Evolutionary conservation across 352 stramenopile genomes (phyloP), one percentile per base, ranked within the genome.

Genomic region (Phytopythium vexans): DNA sequence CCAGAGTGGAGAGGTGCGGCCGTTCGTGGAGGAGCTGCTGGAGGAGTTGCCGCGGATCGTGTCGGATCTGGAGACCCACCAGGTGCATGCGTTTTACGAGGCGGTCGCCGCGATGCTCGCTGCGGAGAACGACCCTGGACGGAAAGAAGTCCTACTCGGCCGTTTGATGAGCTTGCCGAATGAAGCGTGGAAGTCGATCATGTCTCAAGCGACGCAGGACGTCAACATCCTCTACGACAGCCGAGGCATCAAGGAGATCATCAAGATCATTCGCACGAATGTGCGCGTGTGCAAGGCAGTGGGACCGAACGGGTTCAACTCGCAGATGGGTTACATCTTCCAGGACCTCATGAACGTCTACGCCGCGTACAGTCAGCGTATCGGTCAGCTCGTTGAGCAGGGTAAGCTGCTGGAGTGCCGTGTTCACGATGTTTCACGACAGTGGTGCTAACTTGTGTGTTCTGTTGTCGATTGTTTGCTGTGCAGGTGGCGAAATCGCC

Each of bases 11-110:
- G 96, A 99, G 70, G 65, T 66, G 31, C 68, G 79, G 36, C 96
- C 97, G 39, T 99, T 99, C 59, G 97, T 99, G 39, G 88, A 97
- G 63, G 96, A 99, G 49, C 75, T 99, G 6, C 75, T 99, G 16
- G 85, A 97, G 41, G 89, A 97, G 38, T 70, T 99, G 44, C 82
- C 91, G 33, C 88, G 77, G 11, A 99, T 98, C 58, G 98, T 99
- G 10, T 98, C 87, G 56, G 96, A 99, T 60, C 80, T 99, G 60
- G 88, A 99, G 69, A 97, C 97, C 7, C 97, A 99, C 77, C 98
- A 99, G 82, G 87, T 99, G 16, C 96, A 99, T 72, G 97, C 96
- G 21, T 99, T 99, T 69, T 99, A 99, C 73, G 96, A 99, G 80
- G 96, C 97, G 27, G 94, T 99, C 11, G 97, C 91, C 5, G 94